Evolutionary conservation across 305 asterid genomes (phyloP), one percentile per base, ranked within the genome.

Genomic region (Ilex paraguariensis): DNA sequence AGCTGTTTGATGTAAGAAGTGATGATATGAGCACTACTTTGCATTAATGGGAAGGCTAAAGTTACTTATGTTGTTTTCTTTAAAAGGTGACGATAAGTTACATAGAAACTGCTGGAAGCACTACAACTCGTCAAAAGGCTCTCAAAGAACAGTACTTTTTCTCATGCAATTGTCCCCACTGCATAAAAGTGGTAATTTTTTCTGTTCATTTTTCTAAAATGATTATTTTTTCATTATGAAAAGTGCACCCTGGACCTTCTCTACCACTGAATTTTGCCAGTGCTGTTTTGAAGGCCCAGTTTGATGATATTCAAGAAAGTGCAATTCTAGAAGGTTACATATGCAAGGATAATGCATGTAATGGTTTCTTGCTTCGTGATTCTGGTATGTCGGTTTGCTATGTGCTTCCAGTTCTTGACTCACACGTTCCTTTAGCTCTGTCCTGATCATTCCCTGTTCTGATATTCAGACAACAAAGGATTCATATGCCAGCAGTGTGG

Each of bases 51-150:
- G 42, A 36, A 5, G 42, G 6, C 6, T 36, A 36, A 36, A 36
- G 42, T 1, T 36, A 36, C 42, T 36, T 5, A 36, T 36, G 9
- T 36, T 4, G 9, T 8, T 36, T 58, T 70, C 28, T 51, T 68
- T 62, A 58, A 58, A 61, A 93, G 99, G 97, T 90, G 49, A 70
- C 67, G 65, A 90, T 93, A 73, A 90, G 97, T 76, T 93, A 93
- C 62, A 77, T 93, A 66, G 99, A 93, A 71, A 84, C 82, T 45
- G 97, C 99, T 70, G 99, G 96, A 82, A 93, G 96, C 88, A 90
- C 97, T 36, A 53, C 64, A 33, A 83, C 93, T 66, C 90, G 99
- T 74, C 89, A 86, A 79, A 84, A 90, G 76, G 72, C 93, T 67
- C 95, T 93, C 66, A 87, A 82, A 82, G 95, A 87, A 67, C 99